phyloP scores from a whole-genome alignment of 2,329 filamentous ascomycete species.

The Paecilomyces dactylethromorphus region DNA sequence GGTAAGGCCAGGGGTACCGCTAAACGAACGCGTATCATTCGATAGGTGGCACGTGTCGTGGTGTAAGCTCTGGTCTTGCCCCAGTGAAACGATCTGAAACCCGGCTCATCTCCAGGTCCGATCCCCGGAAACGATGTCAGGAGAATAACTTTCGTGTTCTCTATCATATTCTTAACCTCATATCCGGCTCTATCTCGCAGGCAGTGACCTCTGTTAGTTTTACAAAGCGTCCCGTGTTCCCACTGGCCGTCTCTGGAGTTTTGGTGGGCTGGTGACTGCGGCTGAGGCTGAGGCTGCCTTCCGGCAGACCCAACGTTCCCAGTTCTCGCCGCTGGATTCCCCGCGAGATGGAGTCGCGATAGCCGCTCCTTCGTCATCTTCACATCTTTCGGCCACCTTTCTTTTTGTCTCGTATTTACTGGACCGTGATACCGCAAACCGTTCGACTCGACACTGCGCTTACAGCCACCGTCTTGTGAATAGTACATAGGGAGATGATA shows the following conservation, averaged over 20 bases:
- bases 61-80: background rate
- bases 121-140: background rate
- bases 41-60: background rate
- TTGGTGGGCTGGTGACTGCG: background rate
- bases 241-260: background rate
- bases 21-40: background rate
- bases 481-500: conserved; percentile 20
- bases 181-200: background rate
- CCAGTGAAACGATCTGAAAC: background rate
- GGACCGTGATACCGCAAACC: background rate
- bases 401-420: background rate
- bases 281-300: background rate
- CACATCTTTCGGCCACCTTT: background rate
- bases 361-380: background rate
- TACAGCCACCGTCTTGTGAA: background rate
- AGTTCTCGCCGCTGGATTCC: background rate
- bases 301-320: background rate
- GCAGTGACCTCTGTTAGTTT: background rate
- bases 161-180: background rate
- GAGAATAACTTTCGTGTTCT: background rate
- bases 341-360: conserved; percentile 2
- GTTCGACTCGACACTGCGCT: conserved; percentile 1
- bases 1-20: background rate
- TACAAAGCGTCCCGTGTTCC: background rate
- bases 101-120: background rate